Evolutionary conservation across 768 basidiomycete species (phyloP), one percentile per base, ranked within the genome.

Genomic region (Auriscalpium microsporum): DNA sequence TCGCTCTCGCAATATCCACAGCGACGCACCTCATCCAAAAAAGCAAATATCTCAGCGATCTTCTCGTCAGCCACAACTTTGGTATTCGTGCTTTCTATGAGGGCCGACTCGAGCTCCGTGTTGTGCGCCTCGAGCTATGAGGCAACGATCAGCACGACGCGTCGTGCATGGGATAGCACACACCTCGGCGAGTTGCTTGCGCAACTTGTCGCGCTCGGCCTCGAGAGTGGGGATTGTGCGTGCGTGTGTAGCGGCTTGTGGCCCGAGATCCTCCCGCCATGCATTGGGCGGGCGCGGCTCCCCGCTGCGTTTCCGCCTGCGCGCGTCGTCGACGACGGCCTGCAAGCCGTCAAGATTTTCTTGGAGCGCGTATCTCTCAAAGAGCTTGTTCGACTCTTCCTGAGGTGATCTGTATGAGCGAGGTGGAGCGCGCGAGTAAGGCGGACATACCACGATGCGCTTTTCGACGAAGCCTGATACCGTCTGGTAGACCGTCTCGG

Each of bases 391-490:
- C 44, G 85, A 75, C 57, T 83, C 80, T 40, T 78, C 77, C 86
- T 89, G 52, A 7, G 49, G 16, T 48, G 47, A 10, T 21, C 13
- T 52, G 14, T 2, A 19, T 8, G 3, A 16, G n/a, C 13, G 45
- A 17, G 35, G 48, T 16, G 9, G 10, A 1, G 53, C 45, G 21
- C 33, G 16, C n/a, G 34, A 35, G n/a, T 33, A 35, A 54, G 2
- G 45, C 16, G 35, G n/a, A 8, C 36, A 21, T 54, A 62, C 69
- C 53, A 68, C 75, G 69, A 81, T 84, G 50, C 82, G 76, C 10
- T 80, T 76, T 61, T 90, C 86, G 63, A 89, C 84, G 53, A 86
- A 86, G 58, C 81, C 75, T 6, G 86, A 81, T 16, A 90, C 81
- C n/a, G 79, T 81, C 53, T 82, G 83, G 64, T 65, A 69, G 42